These are phyloP conservation scores for Amaranthus hypochondriacus DNA, from an alignment of 148 eudicot species.

Conservation along the genomic window DNA sequence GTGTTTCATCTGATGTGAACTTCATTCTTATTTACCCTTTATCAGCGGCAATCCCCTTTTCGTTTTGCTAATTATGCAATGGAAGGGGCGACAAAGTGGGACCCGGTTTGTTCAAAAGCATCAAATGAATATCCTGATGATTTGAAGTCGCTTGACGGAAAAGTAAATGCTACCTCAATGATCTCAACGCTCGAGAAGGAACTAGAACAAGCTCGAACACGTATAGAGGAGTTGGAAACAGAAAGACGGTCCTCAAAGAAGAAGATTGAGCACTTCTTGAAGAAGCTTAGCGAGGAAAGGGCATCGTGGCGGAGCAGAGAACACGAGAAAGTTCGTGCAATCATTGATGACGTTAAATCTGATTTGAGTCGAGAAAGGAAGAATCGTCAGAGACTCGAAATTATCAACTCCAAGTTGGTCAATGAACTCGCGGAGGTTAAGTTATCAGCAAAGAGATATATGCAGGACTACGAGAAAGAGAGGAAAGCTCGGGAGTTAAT, in stretches of 20 bases:
- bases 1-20: constrained; percentile 11
- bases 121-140: constrained; percentile 32
- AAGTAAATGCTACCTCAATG: constrained; percentile 29
- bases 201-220: constrained; percentile 38
- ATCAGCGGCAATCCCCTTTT: constrained; percentile 54
- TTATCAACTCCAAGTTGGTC: constrained; percentile 72
- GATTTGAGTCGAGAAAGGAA: constrained; percentile 74
- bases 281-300: constrained; percentile 82
- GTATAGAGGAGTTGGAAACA: constrained; percentile 36
- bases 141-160: constrained; percentile 34
- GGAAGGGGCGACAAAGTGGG: constrained; percentile 99
- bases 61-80: constrained; percentile 57
- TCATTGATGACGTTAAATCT: constrained; percentile 69
- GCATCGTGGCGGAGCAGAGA: constrained; percentile 90
- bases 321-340: constrained; percentile 82
- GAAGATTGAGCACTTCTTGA: constrained; percentile 46
- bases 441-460: constrained; percentile 50
- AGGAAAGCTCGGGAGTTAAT: constrained; percentile 65
- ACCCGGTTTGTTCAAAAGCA: constrained; percentile 44
- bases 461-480: constrained; percentile 82
- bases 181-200: constrained; percentile 53
- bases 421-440: constrained; percentile 70
- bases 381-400: constrained; percentile 66
- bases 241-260: constrained; percentile 42
- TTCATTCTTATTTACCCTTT: constrained; percentile 12